A percentile compares a stretch with the other conserved stretches of the same genome.
These are phyloP conservation scores for Trypanosoma scelopori DNA, from an alignment of 208 protist species.

Conservation along the genomic window DNA sequence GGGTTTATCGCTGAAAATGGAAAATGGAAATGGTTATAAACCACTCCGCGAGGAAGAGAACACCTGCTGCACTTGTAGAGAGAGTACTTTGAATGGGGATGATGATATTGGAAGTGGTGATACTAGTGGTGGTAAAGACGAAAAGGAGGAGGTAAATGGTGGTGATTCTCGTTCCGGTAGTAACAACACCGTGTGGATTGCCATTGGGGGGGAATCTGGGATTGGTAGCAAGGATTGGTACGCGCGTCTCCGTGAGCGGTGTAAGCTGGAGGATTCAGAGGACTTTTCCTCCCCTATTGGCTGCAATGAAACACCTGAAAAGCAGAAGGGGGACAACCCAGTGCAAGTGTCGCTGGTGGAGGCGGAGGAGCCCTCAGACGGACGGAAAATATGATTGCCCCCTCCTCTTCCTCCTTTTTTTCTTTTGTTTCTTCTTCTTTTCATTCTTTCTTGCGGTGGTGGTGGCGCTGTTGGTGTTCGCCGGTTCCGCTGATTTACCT, in stretches of 20 bases:
- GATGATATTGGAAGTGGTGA: neutral
- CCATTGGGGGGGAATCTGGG: conserved; percentile 33
- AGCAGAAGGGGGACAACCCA: neutral
- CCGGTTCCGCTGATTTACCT: too few species aligned
- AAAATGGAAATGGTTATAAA: too few species aligned
- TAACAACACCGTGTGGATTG: conserved; percentile 32
- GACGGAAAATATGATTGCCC: too few species aligned
- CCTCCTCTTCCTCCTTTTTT: too few species aligned
- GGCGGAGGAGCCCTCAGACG: neutral
- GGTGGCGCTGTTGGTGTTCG: too few species aligned
- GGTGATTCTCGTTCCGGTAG: neutral
- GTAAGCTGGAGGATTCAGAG: conserved; percentile 7
- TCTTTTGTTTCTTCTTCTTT: too few species aligned
- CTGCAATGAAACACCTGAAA: neutral
- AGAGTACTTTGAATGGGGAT: too few species aligned
- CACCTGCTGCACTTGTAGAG: too few species aligned
- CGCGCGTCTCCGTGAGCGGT: conserved; percentile 41
- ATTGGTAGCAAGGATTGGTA: conserved; percentile 63
- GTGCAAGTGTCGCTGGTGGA: neutral
- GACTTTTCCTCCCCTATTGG: neutral
- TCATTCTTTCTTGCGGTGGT: too few species aligned
- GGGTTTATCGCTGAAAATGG: too few species aligned
- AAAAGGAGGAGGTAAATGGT: neutral
- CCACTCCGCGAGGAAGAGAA: too few species aligned
- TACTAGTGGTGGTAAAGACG: neutral